Conservation (phyloP, 768 basidiomycete genomes). For the Lactarius quietus region DNA sequence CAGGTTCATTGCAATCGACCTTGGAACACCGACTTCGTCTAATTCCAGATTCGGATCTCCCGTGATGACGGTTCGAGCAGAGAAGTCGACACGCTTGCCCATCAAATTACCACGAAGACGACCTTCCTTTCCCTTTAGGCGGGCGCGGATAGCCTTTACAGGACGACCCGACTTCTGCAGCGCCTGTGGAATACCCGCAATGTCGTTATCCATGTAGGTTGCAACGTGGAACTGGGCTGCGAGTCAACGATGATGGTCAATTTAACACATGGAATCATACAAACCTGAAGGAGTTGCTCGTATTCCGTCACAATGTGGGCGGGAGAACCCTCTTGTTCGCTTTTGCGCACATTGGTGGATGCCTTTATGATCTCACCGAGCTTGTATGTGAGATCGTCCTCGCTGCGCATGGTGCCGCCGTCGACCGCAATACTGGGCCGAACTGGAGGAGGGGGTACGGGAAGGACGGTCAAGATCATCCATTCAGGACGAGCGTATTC, state of each 20-base stretch:
- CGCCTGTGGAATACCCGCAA: slow-evolving; percentile 96
- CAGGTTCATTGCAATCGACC: slow-evolving; percentile 93
- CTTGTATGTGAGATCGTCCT: slow-evolving; percentile 98
- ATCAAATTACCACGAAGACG: slow-evolving; percentile 96
- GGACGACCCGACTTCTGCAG: slow-evolving; percentile 96
- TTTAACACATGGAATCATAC: slow-evolving; percentile 26
- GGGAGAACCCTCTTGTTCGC: slow-evolving; percentile 95
- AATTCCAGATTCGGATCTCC: slow-evolving; percentile 96
- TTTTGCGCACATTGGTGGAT: slow-evolving; percentile 84
- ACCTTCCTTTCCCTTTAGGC: slow-evolving; percentile 98
- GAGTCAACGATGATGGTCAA: slow-evolving; percentile 3
- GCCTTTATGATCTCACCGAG: slow-evolving; percentile 96
- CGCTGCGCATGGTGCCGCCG: slow-evolving; percentile 93
- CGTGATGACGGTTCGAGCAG: slow-evolving; percentile 97
- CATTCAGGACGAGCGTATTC: slow-evolving; percentile 97
- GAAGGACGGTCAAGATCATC: slow-evolving; percentile 99
- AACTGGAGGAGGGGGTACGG: slow-evolving; percentile 96
- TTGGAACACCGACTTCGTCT: slow-evolving; percentile 96
- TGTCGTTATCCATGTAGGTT: slow-evolving; percentile 99
- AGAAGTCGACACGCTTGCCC: slow-evolving; percentile 99
- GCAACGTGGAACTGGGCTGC: slow-evolving; percentile 88
- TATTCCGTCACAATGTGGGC: slow-evolving; percentile 95
- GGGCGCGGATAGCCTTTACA: slow-evolving; percentile 96
- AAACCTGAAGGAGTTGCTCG: slow-evolving; percentile 90
- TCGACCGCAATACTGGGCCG: slow-evolving; percentile 97